A percentile compares a stretch with the other conserved stretches of the same genome.
phyloP scores from a whole-genome alignment of 768 basidiomycete species.

The Xanthoconium stramineum region DNA sequence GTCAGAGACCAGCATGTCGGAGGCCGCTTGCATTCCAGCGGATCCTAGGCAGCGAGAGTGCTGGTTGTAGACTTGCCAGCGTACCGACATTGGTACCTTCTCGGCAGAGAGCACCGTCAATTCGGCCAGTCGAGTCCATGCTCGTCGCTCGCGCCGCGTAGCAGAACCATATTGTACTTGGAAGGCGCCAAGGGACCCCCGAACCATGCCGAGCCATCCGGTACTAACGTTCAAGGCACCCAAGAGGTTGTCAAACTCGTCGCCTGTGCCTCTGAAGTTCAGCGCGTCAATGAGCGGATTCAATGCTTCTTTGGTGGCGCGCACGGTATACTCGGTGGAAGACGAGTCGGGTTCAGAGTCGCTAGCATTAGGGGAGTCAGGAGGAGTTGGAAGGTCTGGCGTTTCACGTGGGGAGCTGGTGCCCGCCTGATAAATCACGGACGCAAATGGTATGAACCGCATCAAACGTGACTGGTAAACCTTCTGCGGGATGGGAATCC shows the following conservation, averaged over 20 bases:
- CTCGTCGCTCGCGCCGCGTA: constrained; percentile 41
- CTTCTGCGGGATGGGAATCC: constrained; percentile 35
- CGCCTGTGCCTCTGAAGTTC: constrained; percentile 31
- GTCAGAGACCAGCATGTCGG: constrained; percentile 42
- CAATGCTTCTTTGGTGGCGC: constrained; percentile 12
- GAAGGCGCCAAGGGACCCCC: constrained; percentile 19
- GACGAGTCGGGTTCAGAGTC: constrained; percentile 30
- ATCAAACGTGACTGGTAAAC: constrained; percentile 22
- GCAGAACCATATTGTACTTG: neutral
- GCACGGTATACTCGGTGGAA: constrained; percentile 27
- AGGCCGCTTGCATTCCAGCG: constrained; percentile 7
- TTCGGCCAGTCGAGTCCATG: constrained; percentile 52
- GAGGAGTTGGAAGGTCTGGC: constrained; percentile 28
- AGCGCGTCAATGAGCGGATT: constrained; percentile 29
- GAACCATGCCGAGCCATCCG: constrained; percentile 36
- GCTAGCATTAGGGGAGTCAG: constrained; percentile 23
- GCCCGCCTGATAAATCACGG: constrained; percentile 6
- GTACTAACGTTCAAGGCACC: constrained; percentile 38
- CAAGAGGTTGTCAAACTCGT: constrained; percentile 40
- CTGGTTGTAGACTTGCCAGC: constrained; percentile 54
- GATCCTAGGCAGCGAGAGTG: constrained; percentile 34
- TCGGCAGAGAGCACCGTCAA: constrained; percentile 36
- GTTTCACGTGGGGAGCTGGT: neutral
- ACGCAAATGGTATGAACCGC: constrained; percentile 26
- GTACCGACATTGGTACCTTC: constrained; percentile 32